Evolutionary conservation across 306 rosid species (phyloP), one percentile per base, ranked within the genome.

Genomic region (Lathyrus oleraceus): DNA sequence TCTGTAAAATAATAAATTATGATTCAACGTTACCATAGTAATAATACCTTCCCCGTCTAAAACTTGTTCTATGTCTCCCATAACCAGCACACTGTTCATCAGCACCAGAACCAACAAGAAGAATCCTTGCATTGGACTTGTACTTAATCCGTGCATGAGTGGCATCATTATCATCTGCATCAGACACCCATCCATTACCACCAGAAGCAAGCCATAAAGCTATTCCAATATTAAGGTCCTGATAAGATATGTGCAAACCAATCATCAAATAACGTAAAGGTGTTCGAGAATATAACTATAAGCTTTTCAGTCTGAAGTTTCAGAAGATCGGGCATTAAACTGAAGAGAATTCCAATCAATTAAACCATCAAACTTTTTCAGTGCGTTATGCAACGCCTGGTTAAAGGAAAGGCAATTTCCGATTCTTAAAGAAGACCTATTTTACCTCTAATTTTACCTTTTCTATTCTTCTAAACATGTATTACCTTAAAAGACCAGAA

Each of bases 31-130:
- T 71, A 45, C 47, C 56, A 53, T 61, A 59, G 27, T 30, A 78
- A 66, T 82, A 94, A 64, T 83, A 94, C 98, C 97, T 87, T 80
- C 89, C 92, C 35, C 79, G 81, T 72, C 86, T 83, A 81, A 76
- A 90, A 76, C 95, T 88, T 76, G 98, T 90, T 80, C 85, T 87
- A 65, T 90, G 98, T 78, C 98, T 87, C 30, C 97, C 98, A 80
- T 94, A 94, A 81, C 98, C 98, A 80, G 98, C 98, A 66, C 98
- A 94, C 86, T 94, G 98, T 76, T 90, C 98, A 81, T 94, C 98
- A 28, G 98, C 97, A 62, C 98, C 98, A 52, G 98, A 87, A 61
- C 98, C 98, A 83, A 94, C 96, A 52, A 94, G 96, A 38, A 94
- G 85, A 90, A 94, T 94, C 90, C 89, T 82, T 72, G 97, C 91